phyloP scores from a whole-genome alignment of 2,329 filamentous ascomycete genomes.

The Sporothrix inflata region DNA sequence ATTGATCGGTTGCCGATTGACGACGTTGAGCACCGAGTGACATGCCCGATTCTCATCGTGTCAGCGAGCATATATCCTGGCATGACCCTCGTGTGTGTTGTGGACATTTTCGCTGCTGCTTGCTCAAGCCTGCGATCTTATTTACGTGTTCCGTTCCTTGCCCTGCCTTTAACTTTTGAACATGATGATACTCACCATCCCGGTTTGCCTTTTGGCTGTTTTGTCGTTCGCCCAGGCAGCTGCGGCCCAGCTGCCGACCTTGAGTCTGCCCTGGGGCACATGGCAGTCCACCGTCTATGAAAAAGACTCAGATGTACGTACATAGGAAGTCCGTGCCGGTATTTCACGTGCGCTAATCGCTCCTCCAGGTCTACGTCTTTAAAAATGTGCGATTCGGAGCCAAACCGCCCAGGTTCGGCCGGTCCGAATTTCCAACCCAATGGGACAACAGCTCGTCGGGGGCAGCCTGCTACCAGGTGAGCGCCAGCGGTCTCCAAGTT shows the following conservation, averaged over 20 bases:
- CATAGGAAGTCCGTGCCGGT: not conserved
- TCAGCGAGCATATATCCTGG: no score
- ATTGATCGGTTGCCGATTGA: no score
- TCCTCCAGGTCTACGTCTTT: not conserved
- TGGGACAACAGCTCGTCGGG: constrained; percentile 8
- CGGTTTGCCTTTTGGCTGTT: not conserved
- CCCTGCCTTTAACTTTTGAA: not conserved
- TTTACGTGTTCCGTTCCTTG: no score
- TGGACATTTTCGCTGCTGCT: no score
- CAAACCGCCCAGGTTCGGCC: not conserved
- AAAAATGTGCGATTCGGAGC: constrained; percentile 4
- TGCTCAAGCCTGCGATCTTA: no score
- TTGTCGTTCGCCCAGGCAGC: not conserved
- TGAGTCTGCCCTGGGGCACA: not conserved
- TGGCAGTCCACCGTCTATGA: not conserved
- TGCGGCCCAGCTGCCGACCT: not conserved
- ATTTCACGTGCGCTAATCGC: not conserved
- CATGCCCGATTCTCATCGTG: no score
- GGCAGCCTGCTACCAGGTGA: not conserved
- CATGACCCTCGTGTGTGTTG: no score
- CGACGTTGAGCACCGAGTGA: no score
- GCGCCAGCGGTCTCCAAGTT: not conserved
- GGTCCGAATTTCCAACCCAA: not conserved
- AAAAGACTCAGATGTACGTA: not conserved
- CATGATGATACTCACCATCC: not conserved